Evolutionary conservation across 208 protist genomes (phyloP).

Genomic region (Naegleria gruberi): DNA sequence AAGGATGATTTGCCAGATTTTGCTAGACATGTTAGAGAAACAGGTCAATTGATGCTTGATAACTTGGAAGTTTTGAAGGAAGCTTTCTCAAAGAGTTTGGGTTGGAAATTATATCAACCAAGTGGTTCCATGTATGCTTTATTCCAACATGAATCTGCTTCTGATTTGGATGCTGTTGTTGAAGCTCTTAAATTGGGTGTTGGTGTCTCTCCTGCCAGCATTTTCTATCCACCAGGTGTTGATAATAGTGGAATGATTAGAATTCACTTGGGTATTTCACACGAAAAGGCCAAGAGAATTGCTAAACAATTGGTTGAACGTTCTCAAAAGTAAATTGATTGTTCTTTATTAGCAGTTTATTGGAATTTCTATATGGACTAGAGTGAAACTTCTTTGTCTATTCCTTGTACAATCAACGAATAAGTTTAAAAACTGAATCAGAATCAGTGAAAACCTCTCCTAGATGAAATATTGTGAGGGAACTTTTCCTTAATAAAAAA

Average conservation of each 20-base stretch:
- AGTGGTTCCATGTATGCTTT: conserved; percentile 36
- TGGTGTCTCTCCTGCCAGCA: conserved; percentile 29
- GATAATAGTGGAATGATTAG: conserved; percentile 30
- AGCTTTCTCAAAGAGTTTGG: conserved; percentile 24
- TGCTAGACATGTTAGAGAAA: conserved; percentile 21
- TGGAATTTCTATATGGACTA: too few relatives aligned
- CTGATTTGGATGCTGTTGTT: conserved; percentile 32
- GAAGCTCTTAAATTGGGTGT: conserved; percentile 27
- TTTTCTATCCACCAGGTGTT: conserved; percentile 23
- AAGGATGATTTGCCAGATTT: conserved; percentile 26
- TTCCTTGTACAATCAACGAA: too few relatives aligned
- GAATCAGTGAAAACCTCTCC: too few relatives aligned
- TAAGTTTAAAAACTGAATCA: too few relatives aligned
- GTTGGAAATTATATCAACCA: conserved; percentile 29
- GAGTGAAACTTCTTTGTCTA: too few relatives aligned
- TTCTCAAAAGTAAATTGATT: background rate
- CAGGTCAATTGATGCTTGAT: background rate
- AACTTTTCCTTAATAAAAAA: too few relatives aligned
- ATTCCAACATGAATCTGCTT: conserved; percentile 23
- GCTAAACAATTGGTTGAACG: background rate
- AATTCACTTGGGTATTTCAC: conserved; percentile 36
- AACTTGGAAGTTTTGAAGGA: conserved; percentile 27
- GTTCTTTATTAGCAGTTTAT: background rate
- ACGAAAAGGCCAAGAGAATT: conserved; percentile 28
- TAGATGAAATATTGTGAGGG: too few relatives aligned